Evolutionary conservation across 208 protist species (phyloP), one percentile per base, ranked within the genome.

Genomic region (Strigomonas oncopelti): DNA sequence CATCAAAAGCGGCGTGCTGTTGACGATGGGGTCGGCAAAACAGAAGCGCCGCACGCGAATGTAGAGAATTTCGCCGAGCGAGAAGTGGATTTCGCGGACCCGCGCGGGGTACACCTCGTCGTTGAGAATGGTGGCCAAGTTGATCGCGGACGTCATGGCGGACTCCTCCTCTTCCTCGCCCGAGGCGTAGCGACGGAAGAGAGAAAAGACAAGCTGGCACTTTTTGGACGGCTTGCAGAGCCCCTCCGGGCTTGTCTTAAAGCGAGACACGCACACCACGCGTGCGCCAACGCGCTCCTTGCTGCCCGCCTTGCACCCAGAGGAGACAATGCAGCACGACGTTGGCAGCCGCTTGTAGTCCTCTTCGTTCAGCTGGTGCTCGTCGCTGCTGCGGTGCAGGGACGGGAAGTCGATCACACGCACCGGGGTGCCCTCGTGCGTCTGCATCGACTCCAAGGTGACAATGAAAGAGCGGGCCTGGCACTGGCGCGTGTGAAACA

Each of bases 171-270:
- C 72, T 20, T 77, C 68, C 34, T 75, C 60, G 22, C 60, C 72
- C 22, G 25, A 73, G 25, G 74, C 75, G 61, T 69, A 74, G 48
- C 77, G 69, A 42, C 81, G 81, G 25, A 77, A 66, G 0, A 90
- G 54, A 1, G 68, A 77, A 46, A 90, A 61, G 7, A 61, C 63
- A 36, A 90, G 65, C 65, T 84, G 85, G 32, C 75, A 90, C 75
- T 90, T 87, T 63, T 84, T 83, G 24, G 84, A 90, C 28, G 81
- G 72, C 68, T 90, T 90, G 67, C 84, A 90, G 18, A 90, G 76
- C 9, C 81, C 84, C 42, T 90, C 81, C 9, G 69, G 65, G 62
- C 72, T 74, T 0, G 84, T 87, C 36, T 90, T 90, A 62, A 85
- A 90, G 61, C 84, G 84, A 46, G 84, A 87, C 8, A 83, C 64